phyloP scores from a whole-genome alignment of 768 basidiomycete species.

The Termitomyces titanicus region DNA sequence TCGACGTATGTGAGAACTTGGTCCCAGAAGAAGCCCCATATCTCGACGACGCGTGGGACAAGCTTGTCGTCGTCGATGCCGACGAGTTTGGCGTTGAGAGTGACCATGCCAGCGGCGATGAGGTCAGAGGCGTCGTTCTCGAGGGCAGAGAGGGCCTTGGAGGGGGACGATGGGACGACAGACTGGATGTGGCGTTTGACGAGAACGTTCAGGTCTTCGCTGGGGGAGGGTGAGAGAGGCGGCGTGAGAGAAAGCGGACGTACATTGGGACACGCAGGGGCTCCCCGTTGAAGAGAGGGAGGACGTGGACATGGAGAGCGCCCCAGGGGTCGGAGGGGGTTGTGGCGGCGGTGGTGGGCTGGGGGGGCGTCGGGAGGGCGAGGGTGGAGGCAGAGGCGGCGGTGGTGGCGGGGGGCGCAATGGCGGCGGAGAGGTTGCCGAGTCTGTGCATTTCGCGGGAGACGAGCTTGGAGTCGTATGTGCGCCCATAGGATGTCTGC shows the following conservation, averaged over 20 bases:
- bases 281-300: conserved; percentile 91
- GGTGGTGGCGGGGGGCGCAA: conserved; percentile 48
- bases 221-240: conserved; percentile 20
- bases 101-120: conserved; percentile 87
- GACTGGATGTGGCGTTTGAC: conserved; percentile 76
- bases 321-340: conserved; percentile 74
- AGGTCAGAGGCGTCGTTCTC: conserved; percentile 80
- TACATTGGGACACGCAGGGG: conserved; percentile 82
- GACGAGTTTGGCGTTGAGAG: conserved; percentile 79
- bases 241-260: conserved; percentile 19
- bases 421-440: conserved; percentile 53
- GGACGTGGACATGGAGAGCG: conserved; percentile 77
- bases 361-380: conserved; percentile 37
- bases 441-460: conserved; percentile 85
- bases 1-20: conserved; percentile 84
- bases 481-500: conserved; percentile 59
- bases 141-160: conserved; percentile 69
- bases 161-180: conserved; percentile 68
- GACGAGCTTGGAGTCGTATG: conserved; percentile 78
- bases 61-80: conserved; percentile 78
- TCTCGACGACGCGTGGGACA: conserved; percentile 73
- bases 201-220: conserved; percentile 84
- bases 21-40: conserved; percentile 95
- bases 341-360: conserved; percentile 35
- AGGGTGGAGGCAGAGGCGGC: conserved; percentile 49